Percentiles rank a stretch among this genome's conserved stretches.
Conservation (phyloP, 768 basidiomycete genomes). For the Hygrocybe coccinea region DNA sequence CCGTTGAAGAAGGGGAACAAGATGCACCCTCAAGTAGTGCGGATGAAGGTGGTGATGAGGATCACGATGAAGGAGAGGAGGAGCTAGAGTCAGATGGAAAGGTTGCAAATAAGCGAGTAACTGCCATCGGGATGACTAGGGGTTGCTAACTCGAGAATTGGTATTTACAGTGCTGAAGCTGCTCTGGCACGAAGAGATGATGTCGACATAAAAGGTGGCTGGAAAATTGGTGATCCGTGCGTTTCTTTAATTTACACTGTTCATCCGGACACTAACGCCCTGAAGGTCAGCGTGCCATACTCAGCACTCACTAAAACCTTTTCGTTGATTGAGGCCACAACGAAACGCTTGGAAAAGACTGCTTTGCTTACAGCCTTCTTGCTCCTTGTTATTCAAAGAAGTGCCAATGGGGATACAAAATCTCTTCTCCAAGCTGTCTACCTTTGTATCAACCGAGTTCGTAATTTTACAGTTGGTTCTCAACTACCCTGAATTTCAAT, state of each 20-base stretch:
- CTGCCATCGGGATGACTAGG: constrained; percentile 11
- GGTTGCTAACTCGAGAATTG: constrained; percentile 1
- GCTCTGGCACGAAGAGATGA: constrained; percentile 56
- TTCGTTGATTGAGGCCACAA: constrained; percentile 85
- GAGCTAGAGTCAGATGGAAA: constrained; percentile 35
- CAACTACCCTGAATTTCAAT: constrained; percentile 8
- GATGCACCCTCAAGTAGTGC: constrained; percentile 10
- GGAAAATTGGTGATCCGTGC: constrained; percentile 82
- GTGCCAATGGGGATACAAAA: constrained; percentile 65
- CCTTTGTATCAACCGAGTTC: constrained; percentile 91
- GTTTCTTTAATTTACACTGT: constrained; percentile 27
- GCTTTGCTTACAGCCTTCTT: constrained; percentile 85
- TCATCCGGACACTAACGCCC: constrained; percentile 1
- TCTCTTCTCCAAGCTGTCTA: constrained; percentile 88
- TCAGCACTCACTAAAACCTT: constrained; percentile 88
- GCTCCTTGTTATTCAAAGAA: constrained; percentile 82
- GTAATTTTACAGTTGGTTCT: constrained; percentile 18
- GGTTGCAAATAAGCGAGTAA: constrained; percentile 62
- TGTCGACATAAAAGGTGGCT: constrained; percentile 74
- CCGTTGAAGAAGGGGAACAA: constrained; percentile 26
- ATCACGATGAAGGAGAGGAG: constrained; percentile 38
- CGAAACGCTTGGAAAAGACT: constrained; percentile 91
- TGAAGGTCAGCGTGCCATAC: constrained; percentile 73
- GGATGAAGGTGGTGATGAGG: constrained; percentile 3
- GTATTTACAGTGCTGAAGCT: constrained; percentile 62